Conservation (phyloP, 768 basidiomycete species). For the Suillus sp. region DNA sequence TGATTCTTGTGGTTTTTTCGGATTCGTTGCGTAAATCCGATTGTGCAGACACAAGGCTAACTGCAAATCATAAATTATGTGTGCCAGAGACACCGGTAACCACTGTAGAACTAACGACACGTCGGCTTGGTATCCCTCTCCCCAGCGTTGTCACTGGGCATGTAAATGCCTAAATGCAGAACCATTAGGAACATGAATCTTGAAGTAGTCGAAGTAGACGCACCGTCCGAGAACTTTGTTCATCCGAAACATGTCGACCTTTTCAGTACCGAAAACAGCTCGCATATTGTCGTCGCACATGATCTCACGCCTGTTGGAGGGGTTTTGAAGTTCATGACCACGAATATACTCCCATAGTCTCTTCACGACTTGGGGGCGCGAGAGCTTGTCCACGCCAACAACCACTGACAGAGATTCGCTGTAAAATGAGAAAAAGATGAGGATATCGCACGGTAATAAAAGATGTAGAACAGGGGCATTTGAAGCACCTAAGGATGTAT, state of each 20-base stretch:
- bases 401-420: slow-evolving; percentile 77
- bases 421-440: slow-evolving; percentile 14
- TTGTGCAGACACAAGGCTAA: neutral
- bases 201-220: slow-evolving; percentile 22
- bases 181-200: slow-evolving; percentile 7
- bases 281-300: slow-evolving; percentile 74
- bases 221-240: slow-evolving; percentile 86
- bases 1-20: neutral
- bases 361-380: slow-evolving; percentile 90
- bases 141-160: slow-evolving; percentile 22
- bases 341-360: slow-evolving; percentile 91
- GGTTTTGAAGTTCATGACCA: slow-evolving; percentile 79
- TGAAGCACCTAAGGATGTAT: slow-evolving; percentile 63
- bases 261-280: slow-evolving; percentile 78
- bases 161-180: slow-evolving; percentile 32
- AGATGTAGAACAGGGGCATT: slow-evolving; percentile 11
- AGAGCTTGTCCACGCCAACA: slow-evolving; percentile 65
- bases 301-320: slow-evolving; percentile 80
- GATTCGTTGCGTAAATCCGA: neutral
- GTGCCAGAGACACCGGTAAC: neutral
- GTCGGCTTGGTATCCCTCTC: slow-evolving; percentile 3
- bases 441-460: slow-evolving; percentile 5
- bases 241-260: slow-evolving; percentile 94
- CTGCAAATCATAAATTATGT: neutral
- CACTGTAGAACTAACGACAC: slow-evolving; percentile 1